Evolutionary conservation across 2,329 filamentous ascomycete species (phyloP), one percentile per base, ranked within the genome.

Genomic region (Fusarium pseudocircinatum): DNA sequence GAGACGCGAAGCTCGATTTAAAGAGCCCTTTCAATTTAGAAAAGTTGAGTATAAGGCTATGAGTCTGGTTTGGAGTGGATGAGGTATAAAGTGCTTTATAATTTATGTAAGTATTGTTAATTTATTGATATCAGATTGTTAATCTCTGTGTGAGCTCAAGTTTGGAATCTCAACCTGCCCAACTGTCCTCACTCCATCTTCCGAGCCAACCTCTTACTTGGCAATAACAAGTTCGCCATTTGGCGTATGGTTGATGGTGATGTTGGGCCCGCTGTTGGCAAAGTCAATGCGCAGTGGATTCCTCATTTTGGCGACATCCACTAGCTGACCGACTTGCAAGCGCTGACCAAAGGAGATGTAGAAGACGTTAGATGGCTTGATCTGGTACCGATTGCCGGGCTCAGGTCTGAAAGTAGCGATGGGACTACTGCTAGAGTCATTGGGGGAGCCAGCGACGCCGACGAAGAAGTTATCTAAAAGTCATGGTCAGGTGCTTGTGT

Each of bases 41-140:
- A 22, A 6, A 28, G 20, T 15, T 13, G 1, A 28, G 2, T 0
- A 16, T 6, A 13, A 26, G 16, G 3, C 7, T 0, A 0, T 6
- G n/a, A 12, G 15, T 6, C 11, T 18, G 24, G 1, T 32, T 32
- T n/a, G n/a, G n/a, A n/a, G n/a, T n/a, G n/a, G n/a, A n/a, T n/a
- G n/a, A n/a, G n/a, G n/a, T n/a, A n/a, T n/a, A n/a, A n/a, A 30
- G 30, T 30, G 30, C 30, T 30, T 30, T 30, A 30, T 8, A 4
- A 12, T 30, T 30, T n/a, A n/a, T n/a, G n/a, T n/a, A n/a, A n/a
- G n/a, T n/a, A n/a, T n/a, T n/a, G n/a, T n/a, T n/a, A n/a, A n/a
- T 30, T 11, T 30, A 15, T 22, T 12, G 14, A 30, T 47, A 30
- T 47, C 44, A 6, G 20, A n/a, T 30, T n/a, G 28, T 30, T 16